These are phyloP conservation scores for Acer negundo DNA, from an alignment of 345 rosid species.

Conservation along the genomic window DNA sequence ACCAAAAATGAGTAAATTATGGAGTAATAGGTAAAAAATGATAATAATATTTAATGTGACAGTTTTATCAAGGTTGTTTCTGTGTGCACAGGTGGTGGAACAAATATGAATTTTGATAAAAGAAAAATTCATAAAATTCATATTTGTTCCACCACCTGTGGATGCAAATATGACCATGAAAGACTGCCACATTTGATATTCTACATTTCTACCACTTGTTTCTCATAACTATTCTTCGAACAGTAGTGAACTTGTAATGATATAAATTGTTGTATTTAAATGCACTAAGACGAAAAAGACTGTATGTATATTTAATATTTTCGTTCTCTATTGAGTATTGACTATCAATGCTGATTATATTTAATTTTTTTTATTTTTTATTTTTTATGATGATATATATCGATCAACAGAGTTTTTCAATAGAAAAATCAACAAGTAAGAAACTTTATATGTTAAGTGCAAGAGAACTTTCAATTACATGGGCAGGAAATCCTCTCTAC, in stretches of 20 bases:
- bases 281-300: too few species aligned
- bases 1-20: neutral
- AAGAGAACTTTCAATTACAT: slow-evolving; percentile 38
- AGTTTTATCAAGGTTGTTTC: slow-evolving; percentile 17
- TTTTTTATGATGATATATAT: too few species aligned
- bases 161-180: slow-evolving; percentile 18
- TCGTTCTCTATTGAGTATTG: too few species aligned
- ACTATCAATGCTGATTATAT: too few species aligned
- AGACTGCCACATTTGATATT: neutral
- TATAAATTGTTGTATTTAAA: too few species aligned
- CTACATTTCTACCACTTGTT: too few species aligned
- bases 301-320: too few species aligned
- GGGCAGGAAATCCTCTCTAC: slow-evolving; percentile 43
- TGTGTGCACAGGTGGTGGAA: slow-evolving; percentile 44
- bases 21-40: neutral
- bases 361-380: too few species aligned
- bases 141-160: slow-evolving; percentile 37
- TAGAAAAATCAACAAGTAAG: slow-evolving; percentile 35
- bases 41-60: neutral
- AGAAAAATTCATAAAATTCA: slow-evolving; percentile 9
- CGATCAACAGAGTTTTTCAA: slow-evolving; percentile 22
- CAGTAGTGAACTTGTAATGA: too few species aligned
- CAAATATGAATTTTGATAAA: slow-evolving; percentile 34
- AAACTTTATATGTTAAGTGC: slow-evolving; percentile 27
- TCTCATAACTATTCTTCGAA: neutral